Evolutionary conservation across 192 early-diverging fungal species (phyloP), one percentile per base, ranked within the genome.

Genomic region (Linderina pennispora): DNA sequence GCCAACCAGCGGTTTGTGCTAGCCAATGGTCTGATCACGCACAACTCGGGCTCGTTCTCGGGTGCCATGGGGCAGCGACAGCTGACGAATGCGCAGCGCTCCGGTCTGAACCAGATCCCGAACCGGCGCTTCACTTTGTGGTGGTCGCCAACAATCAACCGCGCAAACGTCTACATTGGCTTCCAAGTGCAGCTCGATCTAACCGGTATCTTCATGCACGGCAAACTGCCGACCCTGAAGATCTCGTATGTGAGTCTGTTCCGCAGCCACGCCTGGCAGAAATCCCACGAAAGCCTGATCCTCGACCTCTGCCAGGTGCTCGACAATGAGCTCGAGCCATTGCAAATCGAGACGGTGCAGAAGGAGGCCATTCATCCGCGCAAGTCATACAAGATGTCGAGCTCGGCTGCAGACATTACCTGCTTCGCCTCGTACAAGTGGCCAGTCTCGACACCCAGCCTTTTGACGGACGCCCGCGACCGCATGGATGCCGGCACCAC

Each of bases 161-260:
- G 92, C 50, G 87, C 90, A 23, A 96, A 99, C 65, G 96, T 99
- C 15, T 99, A 99, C 58, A 91, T 99, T 40, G 96, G 96, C 75
- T 99, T 99, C 92, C 92, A 97, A 71, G 94, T 97, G 50, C 96
- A 99, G 74, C 78, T 99, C 34, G 96, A 99, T 82, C 78, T 99
- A 64, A 99, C 96, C 6, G 96, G 96, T 66, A 99, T 99, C 38
- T 99, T 97, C 59, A 99, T 99, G 96, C 94, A 99, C 74, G 96
- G 96, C 53, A 99, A 99, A 74, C 93, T 99, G 54, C 96, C 96
- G 13, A 99, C 96, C 1, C 80, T 99, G 6, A 99, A 99, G 82
- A 97, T 99, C 62, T 96, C 93, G 4, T 77, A 97, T 31, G 97
- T 99, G 77, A 94, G 97, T 62, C 86, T 99, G 54, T 97, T 99